These are phyloP conservation scores for Barbatosphaeria neglecta DNA, from an alignment of 495 filamentous ascomycete species.

Conservation along the genomic window DNA sequence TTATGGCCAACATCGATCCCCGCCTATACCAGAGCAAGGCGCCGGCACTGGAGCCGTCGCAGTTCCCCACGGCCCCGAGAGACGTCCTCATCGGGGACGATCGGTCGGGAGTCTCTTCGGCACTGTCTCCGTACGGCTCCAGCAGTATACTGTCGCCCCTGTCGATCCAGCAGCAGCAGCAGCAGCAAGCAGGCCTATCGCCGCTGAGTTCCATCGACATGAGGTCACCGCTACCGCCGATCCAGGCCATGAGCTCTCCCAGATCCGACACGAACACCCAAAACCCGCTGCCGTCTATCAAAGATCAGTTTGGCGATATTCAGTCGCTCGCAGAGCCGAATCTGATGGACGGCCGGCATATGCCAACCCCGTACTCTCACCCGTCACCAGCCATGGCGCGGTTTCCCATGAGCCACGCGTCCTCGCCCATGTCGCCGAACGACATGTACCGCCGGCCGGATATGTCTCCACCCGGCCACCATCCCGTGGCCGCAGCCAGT, in stretches of 20 bases:
- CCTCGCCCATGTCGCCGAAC: slow-evolving; percentile 31
- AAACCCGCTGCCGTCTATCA: slow-evolving; percentile 34
- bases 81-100: slow-evolving; percentile 9
- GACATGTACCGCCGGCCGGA: slow-evolving; percentile 13
- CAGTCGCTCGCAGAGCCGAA: slow-evolving; percentile 15
- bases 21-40: slow-evolving; percentile 11
- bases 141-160: slow-evolving; percentile 14
- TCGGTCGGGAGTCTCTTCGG: slow-evolving; percentile 4
- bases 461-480: slow-evolving; percentile 19
- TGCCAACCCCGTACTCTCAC: slow-evolving; percentile 13
- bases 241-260: slow-evolving; percentile 31
- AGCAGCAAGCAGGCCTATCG: slow-evolving; percentile 11
- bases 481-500: slow-evolving; percentile 12
- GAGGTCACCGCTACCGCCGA: slow-evolving; percentile 33
- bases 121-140: slow-evolving; percentile 12
- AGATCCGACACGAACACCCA: slow-evolving; percentile 29
- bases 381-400: slow-evolving; percentile 17
- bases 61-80: slow-evolving; percentile 7
- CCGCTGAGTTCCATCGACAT: slow-evolving; percentile 10
- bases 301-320: slow-evolving; percentile 24
- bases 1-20: slow-evolving; percentile 15
- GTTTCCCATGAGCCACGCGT: slow-evolving; percentile 18
- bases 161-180: slow-evolving; percentile 2
- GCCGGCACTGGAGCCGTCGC: slow-evolving; percentile 7
- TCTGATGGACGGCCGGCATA: slow-evolving; percentile 12